Base-by-base conservation (phyloP, 1,139 yeast genomes). In the Kurtzmaniella quercitrusa region DNA sequence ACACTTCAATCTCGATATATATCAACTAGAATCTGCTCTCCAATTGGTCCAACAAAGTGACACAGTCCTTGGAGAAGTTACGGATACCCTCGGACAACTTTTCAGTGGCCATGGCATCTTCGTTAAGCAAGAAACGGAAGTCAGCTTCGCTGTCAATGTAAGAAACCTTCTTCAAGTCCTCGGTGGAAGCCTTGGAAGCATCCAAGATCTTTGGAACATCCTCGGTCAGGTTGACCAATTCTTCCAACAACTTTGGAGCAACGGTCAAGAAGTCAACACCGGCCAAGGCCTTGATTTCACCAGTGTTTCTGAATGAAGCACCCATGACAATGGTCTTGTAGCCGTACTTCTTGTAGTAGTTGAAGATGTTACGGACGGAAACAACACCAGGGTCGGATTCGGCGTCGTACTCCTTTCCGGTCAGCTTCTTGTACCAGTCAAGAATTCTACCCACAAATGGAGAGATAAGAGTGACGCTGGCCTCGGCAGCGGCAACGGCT, bases 401-500 rank as follows among this genome's bases (percentile, higher is more conserved):
- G 55, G 76, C 74, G 44, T 81, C 74, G 81, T 85, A 93, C 49
- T 81, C 77, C 80, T 90, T 80, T 62, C 98, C 98, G 54, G 97
- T 90, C 60, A 81, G 68, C 57, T 94, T 93, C 81, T 91, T 93
- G 87, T 81, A 90, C 97, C 97, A 93, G 73, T 93, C 99, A 73
- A 93, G 80, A 70, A 93, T 94, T 81, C 98, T 89, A 62, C 99
- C 99, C 51, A 93, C 99, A 66, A 93, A 93, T 57, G 99, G 99
- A 42, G 98, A 94, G 63, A 93, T 91, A 68, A 93, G 81, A 51
- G 98, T 93, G 59, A 90, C 91, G 52, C 84, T 72, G 62, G 98
- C 98, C 76, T 93, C 99, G 56, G 98, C 98, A 75, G 95, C 88
- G 50, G 99, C 97, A 65, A 93, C 97, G 52, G 98, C 99, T 77